Evolutionary conservation across 352 stramenopile species (phyloP), one percentile per base, ranked within the genome.

Genomic region (Pythium chondricola): DNA sequence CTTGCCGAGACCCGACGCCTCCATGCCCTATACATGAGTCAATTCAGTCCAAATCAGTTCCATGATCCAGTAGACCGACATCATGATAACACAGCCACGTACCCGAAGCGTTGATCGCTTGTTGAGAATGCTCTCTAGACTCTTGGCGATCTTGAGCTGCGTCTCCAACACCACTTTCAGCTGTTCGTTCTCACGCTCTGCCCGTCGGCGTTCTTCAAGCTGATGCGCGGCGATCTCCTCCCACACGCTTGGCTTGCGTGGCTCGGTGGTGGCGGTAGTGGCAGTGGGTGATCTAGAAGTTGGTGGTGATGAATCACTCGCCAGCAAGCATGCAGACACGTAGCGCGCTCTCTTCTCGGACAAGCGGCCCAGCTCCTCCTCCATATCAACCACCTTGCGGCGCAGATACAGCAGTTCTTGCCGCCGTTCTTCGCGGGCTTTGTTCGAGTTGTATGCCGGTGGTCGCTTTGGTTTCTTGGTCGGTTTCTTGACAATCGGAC

Each of bases 131-230:
- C 31, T 44, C 48, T 73, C 68, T 32, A 83, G 67, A 38, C 59
- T 69, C 52, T 63, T 65, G 14, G 65, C 56, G 37, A 77, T 38
- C 43, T 80, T 69, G 43, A 75, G 58, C 55, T 82, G 70, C 2
- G 57, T 67, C 43, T 79, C 70, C 4, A 85, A 56, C 25, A 77
- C 65, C 0, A 67, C 48, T 44, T 79, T 83, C 7, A 85, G 55
- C 6, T 65, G 65, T 4, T 61, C 60, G 43, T 83, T 81, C 53
- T 85, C 69, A 6, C 60, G 62, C 48, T 82, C 65, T 11, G 53
- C 52, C 9, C 53, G 52, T 4, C 53, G 42, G 1, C 48, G 52
- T 29, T 67, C 58, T 16, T 56, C 42, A 14, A 48, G 27, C 39
- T 67, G 58, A 27, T 33, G 52, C 9, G 26, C 31, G 6, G 58